Percentiles rank a stretch among this genome's conserved stretches.
Conservation (phyloP, 2,329 filamentous ascomycete species). For the Didymosphaeria variabile region DNA sequence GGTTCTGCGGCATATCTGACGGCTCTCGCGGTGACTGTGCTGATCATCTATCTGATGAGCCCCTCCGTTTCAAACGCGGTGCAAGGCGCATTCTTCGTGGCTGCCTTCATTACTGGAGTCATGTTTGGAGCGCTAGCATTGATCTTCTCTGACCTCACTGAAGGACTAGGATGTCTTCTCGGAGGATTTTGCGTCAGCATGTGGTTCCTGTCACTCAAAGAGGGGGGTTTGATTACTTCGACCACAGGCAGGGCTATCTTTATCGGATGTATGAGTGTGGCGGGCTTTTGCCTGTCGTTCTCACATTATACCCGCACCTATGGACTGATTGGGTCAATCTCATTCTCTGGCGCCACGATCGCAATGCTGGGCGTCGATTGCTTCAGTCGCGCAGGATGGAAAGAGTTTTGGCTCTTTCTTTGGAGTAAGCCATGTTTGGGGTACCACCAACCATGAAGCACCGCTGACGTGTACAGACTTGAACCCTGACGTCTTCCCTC, state of each 20-base stretch:
- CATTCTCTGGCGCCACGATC: conserved; percentile 83
- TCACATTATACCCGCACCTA: conserved; percentile 80
- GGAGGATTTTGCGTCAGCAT: conserved; percentile 87
- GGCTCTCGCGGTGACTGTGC: conserved; percentile 76
- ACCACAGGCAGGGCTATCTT: conserved; percentile 74
- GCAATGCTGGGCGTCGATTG: conserved; percentile 88
- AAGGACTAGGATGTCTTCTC: conserved; percentile 84
- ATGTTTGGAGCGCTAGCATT: conserved; percentile 77
- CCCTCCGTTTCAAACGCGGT: conserved; percentile 77
- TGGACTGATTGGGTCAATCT: conserved; percentile 76
- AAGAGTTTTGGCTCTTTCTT: conserved; percentile 95
- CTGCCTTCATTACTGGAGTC: conserved; percentile 74
- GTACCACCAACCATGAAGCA: conserved; percentile 13
- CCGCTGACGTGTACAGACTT: conserved; percentile 58
- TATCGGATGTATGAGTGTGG: conserved; percentile 75
- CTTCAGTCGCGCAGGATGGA: conserved; percentile 86
- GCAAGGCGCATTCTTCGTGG: conserved; percentile 88
- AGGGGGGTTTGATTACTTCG: conserved; percentile 75
- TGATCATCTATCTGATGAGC: conserved; percentile 90
- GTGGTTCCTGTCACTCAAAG: conserved; percentile 85
- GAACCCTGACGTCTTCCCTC: conserved; percentile 79
- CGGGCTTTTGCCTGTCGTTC: conserved; percentile 73
- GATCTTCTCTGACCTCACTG: conserved; percentile 84
- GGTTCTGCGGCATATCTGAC: conserved; percentile 79
- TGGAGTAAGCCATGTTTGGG: conserved; percentile 67